Percentiles rank a stretch among this genome's conserved stretches.
phyloP scores from a whole-genome alignment of 768 basidiomycete species.

The Termitomyces sp. region DNA sequence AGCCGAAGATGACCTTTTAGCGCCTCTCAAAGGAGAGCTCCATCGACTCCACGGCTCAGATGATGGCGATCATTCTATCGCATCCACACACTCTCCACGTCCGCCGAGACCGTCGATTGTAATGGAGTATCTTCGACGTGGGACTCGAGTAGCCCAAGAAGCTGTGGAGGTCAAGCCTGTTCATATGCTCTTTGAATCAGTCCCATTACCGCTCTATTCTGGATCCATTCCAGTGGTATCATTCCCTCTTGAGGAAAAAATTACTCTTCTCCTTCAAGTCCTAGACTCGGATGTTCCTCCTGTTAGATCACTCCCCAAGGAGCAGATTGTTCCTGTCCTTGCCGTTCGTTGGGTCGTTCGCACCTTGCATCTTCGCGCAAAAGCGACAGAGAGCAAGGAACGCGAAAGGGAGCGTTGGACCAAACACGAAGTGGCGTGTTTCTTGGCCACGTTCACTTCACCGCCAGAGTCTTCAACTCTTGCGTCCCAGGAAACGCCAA shows the following conservation, averaged over 20 bases:
- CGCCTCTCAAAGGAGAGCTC: constrained; percentile 68
- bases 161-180: constrained; percentile 52
- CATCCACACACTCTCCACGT: constrained; percentile 34
- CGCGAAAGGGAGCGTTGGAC: constrained; percentile 73
- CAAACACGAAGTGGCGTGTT: constrained; percentile 53
- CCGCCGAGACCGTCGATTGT: constrained; percentile 28
- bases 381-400: constrained; percentile 52
- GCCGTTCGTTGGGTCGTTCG: constrained; percentile 62
- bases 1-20: constrained; percentile 55
- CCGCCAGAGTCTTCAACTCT: constrained; percentile 9
- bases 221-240: constrained; percentile 46
- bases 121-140: constrained; percentile 67
- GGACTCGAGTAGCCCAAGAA: constrained; percentile 62
- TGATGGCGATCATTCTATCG: constrained; percentile 30
- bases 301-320: constrained; percentile 45
- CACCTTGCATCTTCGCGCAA: constrained; percentile 48
- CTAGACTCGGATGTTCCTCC: constrained; percentile 52
- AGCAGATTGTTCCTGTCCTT: constrained; percentile 50
- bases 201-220: constrained; percentile 33
- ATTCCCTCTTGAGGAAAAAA: constrained; percentile 46
- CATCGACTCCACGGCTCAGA: constrained; percentile 52
- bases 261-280: constrained; percentile 54
- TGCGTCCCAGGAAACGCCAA: constrained; percentile 17
- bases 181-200: constrained; percentile 42
- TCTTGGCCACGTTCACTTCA: constrained; percentile 52